A percentile compares a stretch with the other conserved stretches of the same genome.
phyloP scores from a whole-genome alignment of 2,329 filamentous ascomycete species.

The Fusarium sp. region DNA sequence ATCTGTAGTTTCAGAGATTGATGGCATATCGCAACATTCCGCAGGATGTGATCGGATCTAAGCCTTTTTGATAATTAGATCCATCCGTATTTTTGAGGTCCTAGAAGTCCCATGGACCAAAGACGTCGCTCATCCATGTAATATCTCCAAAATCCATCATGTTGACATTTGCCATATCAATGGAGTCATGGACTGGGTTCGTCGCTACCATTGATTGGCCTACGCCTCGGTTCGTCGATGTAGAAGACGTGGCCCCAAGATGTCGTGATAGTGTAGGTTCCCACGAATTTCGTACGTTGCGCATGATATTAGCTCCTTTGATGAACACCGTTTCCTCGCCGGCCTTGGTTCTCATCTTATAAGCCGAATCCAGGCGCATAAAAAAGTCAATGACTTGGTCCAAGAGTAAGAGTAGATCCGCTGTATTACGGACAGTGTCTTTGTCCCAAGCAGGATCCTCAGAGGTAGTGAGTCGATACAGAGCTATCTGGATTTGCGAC shows the following conservation, averaged over 20 bases:
- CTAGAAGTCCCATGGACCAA: conserved; percentile 51
- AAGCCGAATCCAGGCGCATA: conserved; percentile 39
- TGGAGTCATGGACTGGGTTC: conserved; percentile 21
- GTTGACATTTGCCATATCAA: conserved; percentile 37
- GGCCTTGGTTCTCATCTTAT: conserved; percentile 42
- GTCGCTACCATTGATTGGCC: conserved; percentile 20
- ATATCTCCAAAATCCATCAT: conserved; percentile 49
- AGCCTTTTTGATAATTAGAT: background rate
- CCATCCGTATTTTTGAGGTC: background rate
- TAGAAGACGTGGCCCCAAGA: conserved; percentile 43
- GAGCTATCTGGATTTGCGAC: conserved; percentile 49
- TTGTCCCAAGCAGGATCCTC: conserved; percentile 55
- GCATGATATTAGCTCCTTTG: conserved; percentile 50
- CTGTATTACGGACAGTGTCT: conserved; percentile 48
- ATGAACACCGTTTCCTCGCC: conserved; percentile 46
- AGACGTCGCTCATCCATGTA: conserved; percentile 52
- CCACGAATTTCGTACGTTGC: conserved; percentile 48
- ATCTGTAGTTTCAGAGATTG: background rate
- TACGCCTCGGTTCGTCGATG: conserved; percentile 43
- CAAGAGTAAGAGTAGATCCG: conserved; percentile 49
- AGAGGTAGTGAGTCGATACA: conserved; percentile 52
- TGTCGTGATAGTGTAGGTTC: conserved; percentile 48
- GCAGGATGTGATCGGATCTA: background rate
- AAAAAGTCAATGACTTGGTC: conserved; percentile 50
- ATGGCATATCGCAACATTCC: background rate